Evolutionary conservation across 2,329 filamentous ascomycete genomes (phyloP).

Genomic region (Metarhizium rileyi): DNA sequence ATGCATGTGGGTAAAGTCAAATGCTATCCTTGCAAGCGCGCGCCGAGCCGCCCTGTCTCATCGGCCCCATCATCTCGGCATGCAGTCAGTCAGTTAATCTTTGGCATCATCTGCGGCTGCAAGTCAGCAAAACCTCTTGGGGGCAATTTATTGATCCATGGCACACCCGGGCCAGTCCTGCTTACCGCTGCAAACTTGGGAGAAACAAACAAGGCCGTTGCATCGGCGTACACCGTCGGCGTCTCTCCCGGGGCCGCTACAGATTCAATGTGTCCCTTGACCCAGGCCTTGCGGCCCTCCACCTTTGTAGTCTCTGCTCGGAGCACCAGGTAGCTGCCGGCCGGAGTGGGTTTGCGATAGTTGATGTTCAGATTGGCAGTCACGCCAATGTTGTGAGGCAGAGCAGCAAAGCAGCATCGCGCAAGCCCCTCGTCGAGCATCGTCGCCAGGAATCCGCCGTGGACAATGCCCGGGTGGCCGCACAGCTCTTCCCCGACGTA

Average conservation of each 20-base stretch:
- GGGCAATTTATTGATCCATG: background rate
- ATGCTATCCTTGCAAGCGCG: background rate
- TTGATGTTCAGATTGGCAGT: constrained; percentile 79
- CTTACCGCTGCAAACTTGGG: constrained; percentile 71
- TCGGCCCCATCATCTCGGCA: background rate
- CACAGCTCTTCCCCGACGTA: constrained; percentile 75
- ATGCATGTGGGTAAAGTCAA: background rate
- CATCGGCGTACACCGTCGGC: constrained; percentile 65
- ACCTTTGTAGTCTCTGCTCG: constrained; percentile 72
- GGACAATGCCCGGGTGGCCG: constrained; percentile 82
- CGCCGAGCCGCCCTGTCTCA: background rate
- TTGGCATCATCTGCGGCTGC: constrained; percentile 12
- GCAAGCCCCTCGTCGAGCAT: constrained; percentile 85
- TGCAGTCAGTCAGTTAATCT: constrained; percentile 4
- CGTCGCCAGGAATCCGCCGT: constrained; percentile 86
- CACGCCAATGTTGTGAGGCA: constrained; percentile 77
- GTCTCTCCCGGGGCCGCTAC: constrained; percentile 52
- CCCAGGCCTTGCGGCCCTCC: constrained; percentile 91
- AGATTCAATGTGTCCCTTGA: constrained; percentile 77
- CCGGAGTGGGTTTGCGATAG: constrained; percentile 72
- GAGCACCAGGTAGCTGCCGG: constrained; percentile 67
- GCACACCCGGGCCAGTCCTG: constrained; percentile 14
- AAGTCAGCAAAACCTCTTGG: background rate
- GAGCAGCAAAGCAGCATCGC: constrained; percentile 75
- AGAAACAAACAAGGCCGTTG: constrained; percentile 79